Evolutionary conservation across 345 rosid species (phyloP), one percentile per base, ranked within the genome.

Genomic region (Eucalyptus shirleyi): DNA sequence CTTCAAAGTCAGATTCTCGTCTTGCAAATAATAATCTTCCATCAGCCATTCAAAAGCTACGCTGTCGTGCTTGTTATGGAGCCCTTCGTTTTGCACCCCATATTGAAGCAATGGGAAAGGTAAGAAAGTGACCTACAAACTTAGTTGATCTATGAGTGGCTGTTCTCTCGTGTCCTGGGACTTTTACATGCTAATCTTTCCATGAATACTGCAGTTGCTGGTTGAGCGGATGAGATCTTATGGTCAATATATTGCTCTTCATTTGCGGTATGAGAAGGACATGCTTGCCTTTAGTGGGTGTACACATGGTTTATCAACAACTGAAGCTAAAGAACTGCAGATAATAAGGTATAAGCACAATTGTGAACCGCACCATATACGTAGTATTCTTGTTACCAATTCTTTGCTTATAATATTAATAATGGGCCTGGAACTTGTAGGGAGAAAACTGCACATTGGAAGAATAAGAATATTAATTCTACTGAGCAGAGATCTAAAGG

Each of bases 191-290:
- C 85, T 77, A 40, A 77, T 26, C 37, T 23, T 86, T 26, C 72
- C 87, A 86, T 90, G 37, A 40, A 65, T 45, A 21, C 67, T 50
- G 81, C 89, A 89, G 91, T 23, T 89, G 37, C 87, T 90, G 88
- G 91, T 90, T 37, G 88, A 88, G 86, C 81, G 90, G 85, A 90
- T 92, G 88, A 89, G 86, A 53, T 45, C 77, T 42, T 85, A 86
- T 9, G 91, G 93, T 51, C 91, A 86, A 30, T 92, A 69, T 87
- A 77, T 92, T 7, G 92, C 90, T 42, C 92, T 92, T 88, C 93
- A 92, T 80, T 88, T 92, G n/a, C 87, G 93, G 86, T 92, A 89
- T 77, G 93, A 92, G 88, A 92, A 89, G 91, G 93, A 92, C 60
- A 90, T 92, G 90, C 62, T 92, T 40, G 91, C 93, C 26, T 92